Base-by-base conservation (phyloP, 1,284 basidiomycete genomes). In the Trametes polyzona region DNA sequence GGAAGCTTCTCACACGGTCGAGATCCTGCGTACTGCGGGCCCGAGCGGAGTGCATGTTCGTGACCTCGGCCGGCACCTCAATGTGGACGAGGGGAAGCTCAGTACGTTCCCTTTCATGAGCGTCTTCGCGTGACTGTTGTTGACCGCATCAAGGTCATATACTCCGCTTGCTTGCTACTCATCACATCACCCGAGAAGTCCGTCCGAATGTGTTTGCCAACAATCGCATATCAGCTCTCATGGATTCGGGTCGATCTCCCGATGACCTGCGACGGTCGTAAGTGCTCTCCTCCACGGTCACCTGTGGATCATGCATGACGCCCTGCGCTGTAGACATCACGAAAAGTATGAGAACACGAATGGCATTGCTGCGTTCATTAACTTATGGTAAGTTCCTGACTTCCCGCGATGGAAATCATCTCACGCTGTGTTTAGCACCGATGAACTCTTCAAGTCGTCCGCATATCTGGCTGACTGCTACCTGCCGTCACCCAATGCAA, bases 391-490 rank as follows among this genome's bases (percentile, higher is more conserved):
- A 24, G 12, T 21, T 40, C 4, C 24, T 14, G 5, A 6, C n/a
- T 14, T 17, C 12, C 36, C 1, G 4, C 14, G 6, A 36, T 47
- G 27, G 29, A 29, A 37, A 4, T 24, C 11, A 24, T 21, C 10
- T 19, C 7, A 14, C n/a, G n/a, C n/a, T n/a, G n/a, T n/a, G n/a
- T n/a, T 7, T 16, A 89, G 88, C 63, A 80, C 85, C 16, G 89
- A 91, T 63, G 89, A 91, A 65, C 77, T 88, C 32, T 82, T 83
- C 74, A 90, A 90, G 71, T 78, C 86, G 0, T 82, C 88, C 2
- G 81, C 84, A 7, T 89, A 84, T 63, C 76, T 90, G 44, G 84
- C 87, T 0, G 86, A 89, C 63, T 82, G 87, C 16, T 84, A 73
- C 35, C 62, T 73, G 12, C 67, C 65, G 1, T 43, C 49, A 12